Evolutionary conservation across 768 basidiomycete genomes (phyloP).

Genomic region (Leccinum ochraceum): DNA sequence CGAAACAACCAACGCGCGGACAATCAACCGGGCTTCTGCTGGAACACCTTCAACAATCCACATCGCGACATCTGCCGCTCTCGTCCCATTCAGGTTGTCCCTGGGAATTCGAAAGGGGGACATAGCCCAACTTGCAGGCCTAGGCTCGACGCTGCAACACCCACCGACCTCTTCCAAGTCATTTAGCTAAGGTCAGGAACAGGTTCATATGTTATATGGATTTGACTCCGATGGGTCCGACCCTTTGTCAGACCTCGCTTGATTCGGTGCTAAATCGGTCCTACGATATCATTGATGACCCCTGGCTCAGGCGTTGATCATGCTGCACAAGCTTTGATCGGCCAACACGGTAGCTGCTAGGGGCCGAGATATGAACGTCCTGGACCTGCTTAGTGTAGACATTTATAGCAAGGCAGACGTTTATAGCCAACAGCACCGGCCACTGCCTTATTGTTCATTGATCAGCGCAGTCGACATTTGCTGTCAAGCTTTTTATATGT

Average conservation of each 20-base stretch:
- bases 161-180: neutral
- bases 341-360: slow-evolving; percentile 5
- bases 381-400: neutral
- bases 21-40: neutral
- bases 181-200: neutral
- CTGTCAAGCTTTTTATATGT: neutral
- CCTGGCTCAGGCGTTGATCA: neutral
- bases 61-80: neutral
- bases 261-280: neutral
- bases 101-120: neutral
- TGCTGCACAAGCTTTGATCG: neutral
- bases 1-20: neutral
- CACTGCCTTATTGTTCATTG: neutral
- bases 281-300: neutral
- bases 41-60: slow-evolving; percentile 6
- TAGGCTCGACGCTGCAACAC: neutral
- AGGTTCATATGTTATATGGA: neutral
- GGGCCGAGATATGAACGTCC: slow-evolving; percentile 10
- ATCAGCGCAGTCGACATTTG: neutral
- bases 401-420: neutral
- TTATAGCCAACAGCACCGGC: neutral
- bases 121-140: neutral
- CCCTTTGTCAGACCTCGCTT: neutral
- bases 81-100: neutral
- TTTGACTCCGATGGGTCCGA: neutral